These are phyloP conservation scores for Entomortierella parvispora DNA, from an alignment of 192 early-diverging fungal species.

Conservation along the genomic window DNA sequence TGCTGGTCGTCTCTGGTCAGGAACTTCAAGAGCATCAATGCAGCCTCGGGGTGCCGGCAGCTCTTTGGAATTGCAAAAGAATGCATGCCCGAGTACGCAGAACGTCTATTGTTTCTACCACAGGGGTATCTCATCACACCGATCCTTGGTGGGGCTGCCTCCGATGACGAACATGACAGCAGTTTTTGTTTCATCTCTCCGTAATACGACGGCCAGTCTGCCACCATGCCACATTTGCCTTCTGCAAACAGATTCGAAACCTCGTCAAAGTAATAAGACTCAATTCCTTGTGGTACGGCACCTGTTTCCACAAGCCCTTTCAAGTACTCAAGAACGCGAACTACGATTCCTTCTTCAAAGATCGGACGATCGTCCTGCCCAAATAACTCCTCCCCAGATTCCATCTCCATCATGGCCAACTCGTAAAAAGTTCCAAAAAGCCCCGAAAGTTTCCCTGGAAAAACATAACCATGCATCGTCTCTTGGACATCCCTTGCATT, in stretches of 20 bases:
- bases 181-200: constrained; percentile 17
- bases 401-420: constrained; percentile 42
- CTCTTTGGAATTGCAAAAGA: constrained; percentile 40
- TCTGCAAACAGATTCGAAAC: constrained; percentile 32
- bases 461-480: constrained; percentile 28
- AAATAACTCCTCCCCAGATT: constrained; percentile 11
- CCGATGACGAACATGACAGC: neutral
- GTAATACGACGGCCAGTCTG: constrained; percentile 42
- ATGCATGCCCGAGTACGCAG: constrained; percentile 42
- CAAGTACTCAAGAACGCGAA: constrained; percentile 18
- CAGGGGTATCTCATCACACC: constrained; percentile 31
- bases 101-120: constrained; percentile 18
- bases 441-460: constrained; percentile 40
- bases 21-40: constrained; percentile 18
- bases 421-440: constrained; percentile 46
- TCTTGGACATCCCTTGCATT: neutral
- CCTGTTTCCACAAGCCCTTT: constrained; percentile 2
- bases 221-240: constrained; percentile 30
- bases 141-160: neutral
- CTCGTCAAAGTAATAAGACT: constrained; percentile 37
- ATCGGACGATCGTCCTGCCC: constrained; percentile 13
- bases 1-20: constrained; percentile 38
- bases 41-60: constrained; percentile 9
- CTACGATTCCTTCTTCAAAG: constrained; percentile 24
- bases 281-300: constrained; percentile 34